Evolutionary conservation across 1,284 basidiomycete genomes (phyloP), one percentile per base, ranked within the genome.

Genomic region (Schizophyllum amplum): DNA sequence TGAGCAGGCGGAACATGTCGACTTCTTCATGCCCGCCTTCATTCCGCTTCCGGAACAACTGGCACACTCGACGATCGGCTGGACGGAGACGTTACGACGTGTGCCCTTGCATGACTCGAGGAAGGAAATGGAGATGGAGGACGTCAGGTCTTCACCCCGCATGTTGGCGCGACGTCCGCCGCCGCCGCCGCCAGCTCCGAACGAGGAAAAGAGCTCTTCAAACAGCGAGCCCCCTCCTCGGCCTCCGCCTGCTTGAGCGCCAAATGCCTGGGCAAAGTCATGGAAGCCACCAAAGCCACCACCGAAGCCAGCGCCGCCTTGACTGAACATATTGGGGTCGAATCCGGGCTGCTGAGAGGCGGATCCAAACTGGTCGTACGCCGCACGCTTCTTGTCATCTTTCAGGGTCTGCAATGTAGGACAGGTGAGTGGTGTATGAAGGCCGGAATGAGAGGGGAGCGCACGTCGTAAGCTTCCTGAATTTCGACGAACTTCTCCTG

Each of bases 401-500:
- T 95, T 94, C 54, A 98, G 74, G 54, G 84, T 87, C 94, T 96
- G 64, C 46, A 63, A 60, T 55, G 58, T 49, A 59, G 25, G 59
- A 56, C 53, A 26, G 47, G 57, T 56, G 61, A 59, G 61, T 55
- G 42, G 55, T 24, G 51, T 52, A 58, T 57, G 24, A 25, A 56
- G 23, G 27, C 33, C 56, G 20, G 58, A 26, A 49, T 22, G 62
- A 57, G 58, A 33, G 27, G 27, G 27, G 55, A 54, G 74, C 90
- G 65, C 65, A 97, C 92, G 71, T 99, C 97, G 74, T 98, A 99
- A 9, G 97, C 97, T 64, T 86, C 82, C 71, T 99, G 97, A 59
- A 99, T 98, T 71, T 99, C 95, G 26, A 96, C 83, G 71, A 99
- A 99, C 68, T 92, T 92, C 61, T 93, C 92, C 66, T 93, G 90